Base-by-base conservation (phyloP, 306 rosid genomes). In the Cicer arietinum region DNA sequence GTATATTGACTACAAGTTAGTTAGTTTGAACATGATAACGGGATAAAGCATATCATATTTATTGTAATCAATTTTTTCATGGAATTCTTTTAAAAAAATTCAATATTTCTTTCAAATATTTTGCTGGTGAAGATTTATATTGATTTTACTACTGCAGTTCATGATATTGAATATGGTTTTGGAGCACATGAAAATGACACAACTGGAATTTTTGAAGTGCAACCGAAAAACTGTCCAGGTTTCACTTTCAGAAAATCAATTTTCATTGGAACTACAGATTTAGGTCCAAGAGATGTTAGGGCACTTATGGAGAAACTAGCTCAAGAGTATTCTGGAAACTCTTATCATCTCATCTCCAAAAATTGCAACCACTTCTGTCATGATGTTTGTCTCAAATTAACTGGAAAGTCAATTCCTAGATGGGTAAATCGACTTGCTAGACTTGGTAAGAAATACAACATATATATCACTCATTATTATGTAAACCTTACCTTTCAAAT, bases 361-460 rank as follows among this genome's bases (percentile, higher is more conserved):
- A 95, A 95, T 73, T 95, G 99, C 84, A 95, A 95, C 82, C 99
- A 95, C 79, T 95, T 95, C 22, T 90, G 98, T 50, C 77, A 88
- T 14, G 97, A 95, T 83, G 92, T 83, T 62, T 95, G 89, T 53
- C 17, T 80, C 77, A 90, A 69, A 59, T 80, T 95, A 76, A 81
- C 91, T 0, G 89, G 90, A 78, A 90, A 81, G 63, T 87, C 93
- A 4, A 92, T 95, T 69, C 99, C 99, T 63, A 84, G 96, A 6
- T 95, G 99, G 99, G 96, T 95, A 1, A 95, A 95, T 72, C 91
- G 99, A 9, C 99, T 95, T 42, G 99, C 99, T 53, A 87, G 98
- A 47, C 93, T 95, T 13, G 99, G 99, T 94, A 81, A 84, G 79
- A 7, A 41, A 58, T 74, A 8, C 7, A 60, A 9, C 35, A 3